These are phyloP conservation scores for Crepidotus variabilis DNA, from an alignment of 768 basidiomycete species.

Conservation along the genomic window DNA sequence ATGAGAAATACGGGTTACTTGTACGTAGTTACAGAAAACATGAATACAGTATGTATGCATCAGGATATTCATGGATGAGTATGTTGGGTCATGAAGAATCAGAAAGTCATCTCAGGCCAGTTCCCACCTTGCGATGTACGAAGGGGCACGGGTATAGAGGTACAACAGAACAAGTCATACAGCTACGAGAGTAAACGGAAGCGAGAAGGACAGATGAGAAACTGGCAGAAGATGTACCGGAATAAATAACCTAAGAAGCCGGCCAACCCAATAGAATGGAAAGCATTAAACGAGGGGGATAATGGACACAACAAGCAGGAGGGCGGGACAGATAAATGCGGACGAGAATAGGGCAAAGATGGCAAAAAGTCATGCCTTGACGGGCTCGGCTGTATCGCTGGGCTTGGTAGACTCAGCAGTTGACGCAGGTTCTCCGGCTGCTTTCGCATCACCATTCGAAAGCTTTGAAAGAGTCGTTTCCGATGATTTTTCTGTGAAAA, in stretches of 20 bases:
- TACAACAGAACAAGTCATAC: background rate
- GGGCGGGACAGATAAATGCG: background rate
- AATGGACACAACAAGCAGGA: background rate
- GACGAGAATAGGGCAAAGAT: background rate
- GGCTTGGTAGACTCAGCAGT: conserved; percentile 11
- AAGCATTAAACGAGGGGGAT: conserved; percentile 2
- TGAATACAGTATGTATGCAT: conserved; percentile 1
- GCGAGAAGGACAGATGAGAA: background rate
- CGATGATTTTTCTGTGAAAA: background rate
- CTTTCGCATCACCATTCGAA: conserved; percentile 18
- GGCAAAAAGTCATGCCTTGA: conserved; percentile 10
- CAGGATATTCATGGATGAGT: conserved; percentile 6
- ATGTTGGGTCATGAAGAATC: background rate
- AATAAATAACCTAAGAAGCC: conserved; percentile 7
- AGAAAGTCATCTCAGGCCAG: background rate
- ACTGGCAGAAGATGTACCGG: background rate
- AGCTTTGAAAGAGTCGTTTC: conserved; percentile 7
- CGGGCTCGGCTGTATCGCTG: conserved; percentile 17
- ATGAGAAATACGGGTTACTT: background rate
- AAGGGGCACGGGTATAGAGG: background rate
- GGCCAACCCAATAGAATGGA: conserved; percentile 6
- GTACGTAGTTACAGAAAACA: conserved; percentile 1
- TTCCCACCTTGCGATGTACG: background rate
- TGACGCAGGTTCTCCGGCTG: conserved; percentile 7
- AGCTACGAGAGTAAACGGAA: background rate